Conservation (phyloP, 257 asterid species). For the Buddleja alternifolia region DNA sequence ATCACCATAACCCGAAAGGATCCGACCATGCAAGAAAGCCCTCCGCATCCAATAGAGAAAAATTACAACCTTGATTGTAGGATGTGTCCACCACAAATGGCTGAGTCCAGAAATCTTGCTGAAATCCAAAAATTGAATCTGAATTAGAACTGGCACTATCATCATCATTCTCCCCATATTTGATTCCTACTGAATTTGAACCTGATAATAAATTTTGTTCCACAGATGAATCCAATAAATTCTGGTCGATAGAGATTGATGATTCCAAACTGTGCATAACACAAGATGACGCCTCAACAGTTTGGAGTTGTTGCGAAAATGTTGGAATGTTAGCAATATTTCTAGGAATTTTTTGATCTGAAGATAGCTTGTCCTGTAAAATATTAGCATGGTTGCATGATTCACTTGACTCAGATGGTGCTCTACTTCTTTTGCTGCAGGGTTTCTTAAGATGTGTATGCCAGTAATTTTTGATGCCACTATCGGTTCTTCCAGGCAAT, state of each 20-base stretch:
- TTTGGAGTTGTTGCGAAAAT: too few relatives aligned
- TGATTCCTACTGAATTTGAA: too few relatives aligned
- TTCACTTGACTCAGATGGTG: too few relatives aligned
- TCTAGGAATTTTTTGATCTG: too few relatives aligned
- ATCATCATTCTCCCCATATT: too few relatives aligned
- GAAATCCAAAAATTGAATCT: neutral
- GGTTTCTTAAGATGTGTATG: neutral
- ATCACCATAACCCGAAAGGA: too few relatives aligned
- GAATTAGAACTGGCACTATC: neutral
- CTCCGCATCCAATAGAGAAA: constrained; percentile 3
- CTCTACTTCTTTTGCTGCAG: too few relatives aligned
- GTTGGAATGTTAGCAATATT: too few relatives aligned
- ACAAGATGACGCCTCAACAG: neutral
- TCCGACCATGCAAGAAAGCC: too few relatives aligned
- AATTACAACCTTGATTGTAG: neutral
- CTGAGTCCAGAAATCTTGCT: constrained; percentile 15
- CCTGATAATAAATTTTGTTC: too few relatives aligned
- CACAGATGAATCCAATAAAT: neutral
- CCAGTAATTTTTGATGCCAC: constrained; percentile 24
- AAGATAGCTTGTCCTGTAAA: too few relatives aligned
- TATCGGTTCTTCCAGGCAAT: constrained; percentile 26
- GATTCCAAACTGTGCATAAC: constrained; percentile 13
- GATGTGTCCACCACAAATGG: constrained; percentile 22
- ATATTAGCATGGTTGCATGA: too few relatives aligned
- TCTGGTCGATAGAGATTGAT: constrained; percentile 7